A percentile compares a stretch with the other conserved stretches of the same genome.
Conservation (phyloP, 768 basidiomycete genomes). For the Tricholoma bakamatsutake region DNA sequence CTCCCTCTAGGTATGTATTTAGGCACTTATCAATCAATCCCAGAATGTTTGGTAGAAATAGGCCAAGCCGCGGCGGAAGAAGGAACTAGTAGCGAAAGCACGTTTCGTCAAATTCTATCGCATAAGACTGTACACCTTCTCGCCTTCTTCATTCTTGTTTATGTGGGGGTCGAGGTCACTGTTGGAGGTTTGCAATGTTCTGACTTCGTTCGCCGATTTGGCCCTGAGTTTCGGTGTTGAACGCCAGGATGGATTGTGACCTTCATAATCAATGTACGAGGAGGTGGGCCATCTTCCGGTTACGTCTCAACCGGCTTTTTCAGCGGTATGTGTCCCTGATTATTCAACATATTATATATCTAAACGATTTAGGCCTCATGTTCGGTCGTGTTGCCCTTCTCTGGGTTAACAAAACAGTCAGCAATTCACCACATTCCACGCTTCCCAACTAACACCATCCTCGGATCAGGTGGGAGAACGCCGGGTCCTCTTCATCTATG, state of each 20-base stretch:
- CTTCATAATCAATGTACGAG: conserved; percentile 34
- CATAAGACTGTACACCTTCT: conserved; percentile 54
- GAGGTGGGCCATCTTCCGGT: conserved; percentile 30
- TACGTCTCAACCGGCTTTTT: conserved; percentile 25
- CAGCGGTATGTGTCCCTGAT: conserved; percentile 6
- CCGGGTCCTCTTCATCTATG: conserved; percentile 46
- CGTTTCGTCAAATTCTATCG: conserved; percentile 44
- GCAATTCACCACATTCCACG: neutral
- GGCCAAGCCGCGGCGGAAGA: conserved; percentile 36
- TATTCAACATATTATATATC: neutral
- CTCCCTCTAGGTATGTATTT: neutral
- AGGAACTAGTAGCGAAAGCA: conserved; percentile 26
- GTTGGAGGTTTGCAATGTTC: conserved; percentile 33
- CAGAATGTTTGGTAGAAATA: conserved; percentile 45
- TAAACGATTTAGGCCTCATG: conserved; percentile 39
- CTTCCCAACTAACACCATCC: neutral
- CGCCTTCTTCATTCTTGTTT: conserved; percentile 58
- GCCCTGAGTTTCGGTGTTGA: neutral
- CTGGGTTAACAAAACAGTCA: conserved; percentile 49
- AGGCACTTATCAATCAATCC: neutral
- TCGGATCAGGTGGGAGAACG: conserved; percentile 45
- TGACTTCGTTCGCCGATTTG: neutral
- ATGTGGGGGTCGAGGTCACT: conserved; percentile 66
- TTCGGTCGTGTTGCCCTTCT: conserved; percentile 49
- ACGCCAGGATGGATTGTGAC: conserved; percentile 66